phyloP scores from a whole-genome alignment of 495 filamentous ascomycete species.

The Aspergillus coremiiformis region DNA sequence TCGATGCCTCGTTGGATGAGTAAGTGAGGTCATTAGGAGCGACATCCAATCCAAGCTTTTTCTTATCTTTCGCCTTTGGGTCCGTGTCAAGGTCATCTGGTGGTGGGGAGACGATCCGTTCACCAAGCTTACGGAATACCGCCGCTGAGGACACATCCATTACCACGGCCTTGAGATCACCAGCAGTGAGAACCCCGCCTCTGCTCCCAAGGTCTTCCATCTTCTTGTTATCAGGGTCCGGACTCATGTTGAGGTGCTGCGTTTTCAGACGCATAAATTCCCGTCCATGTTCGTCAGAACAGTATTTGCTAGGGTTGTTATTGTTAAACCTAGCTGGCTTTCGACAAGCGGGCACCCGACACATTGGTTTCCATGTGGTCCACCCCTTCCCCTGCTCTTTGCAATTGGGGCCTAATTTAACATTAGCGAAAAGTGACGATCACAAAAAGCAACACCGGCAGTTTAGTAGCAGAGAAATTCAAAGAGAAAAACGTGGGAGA shows the following conservation, averaged over 20 bases:
- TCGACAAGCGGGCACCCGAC: slow-evolving; percentile 51
- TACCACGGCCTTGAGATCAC: slow-evolving; percentile 51
- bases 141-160: slow-evolving; percentile 38
- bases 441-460: background rate
- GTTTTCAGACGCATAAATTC: slow-evolving; percentile 48
- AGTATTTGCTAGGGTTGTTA: slow-evolving; percentile 56
- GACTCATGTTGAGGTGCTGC: slow-evolving; percentile 19
- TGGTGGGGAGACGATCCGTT: slow-evolving; percentile 39
- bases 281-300: slow-evolving; percentile 56
- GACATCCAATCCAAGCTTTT: slow-evolving; percentile 55
- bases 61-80: slow-evolving; percentile 56
- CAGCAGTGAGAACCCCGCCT: slow-evolving; percentile 50
- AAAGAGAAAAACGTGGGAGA: too few relatives aligned
- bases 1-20: slow-evolving; percentile 33
- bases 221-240: slow-evolving; percentile 10
- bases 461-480: background rate
- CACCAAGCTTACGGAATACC: slow-evolving; percentile 53
- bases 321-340: slow-evolving; percentile 49
- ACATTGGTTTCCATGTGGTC: slow-evolving; percentile 67
- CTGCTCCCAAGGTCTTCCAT: slow-evolving; percentile 43
- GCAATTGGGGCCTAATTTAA: slow-evolving; percentile 50
- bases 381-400: slow-evolving; percentile 40
- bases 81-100: slow-evolving; percentile 19
- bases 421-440: slow-evolving; percentile 2
- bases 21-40: slow-evolving; percentile 28